These are phyloP conservation scores for Candida andamanensis DNA, from an alignment of 805 yeast genomes.

Conservation along the genomic window DNA sequence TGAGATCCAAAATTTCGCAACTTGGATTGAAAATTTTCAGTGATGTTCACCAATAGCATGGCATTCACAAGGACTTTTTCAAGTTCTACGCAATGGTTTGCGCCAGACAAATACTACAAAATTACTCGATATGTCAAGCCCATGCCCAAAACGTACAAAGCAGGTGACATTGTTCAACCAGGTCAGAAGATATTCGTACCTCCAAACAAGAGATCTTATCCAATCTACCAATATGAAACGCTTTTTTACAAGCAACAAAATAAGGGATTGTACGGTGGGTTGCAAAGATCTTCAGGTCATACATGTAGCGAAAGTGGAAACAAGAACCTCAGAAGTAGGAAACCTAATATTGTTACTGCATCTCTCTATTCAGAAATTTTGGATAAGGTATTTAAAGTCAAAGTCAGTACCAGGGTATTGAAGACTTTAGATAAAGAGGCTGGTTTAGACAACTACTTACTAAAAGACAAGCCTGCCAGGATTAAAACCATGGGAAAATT, in stretches of 20 bases:
- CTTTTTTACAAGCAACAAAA: conserved; percentile 76
- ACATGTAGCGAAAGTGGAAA: conserved; percentile 73
- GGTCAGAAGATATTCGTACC: conserved; percentile 20
- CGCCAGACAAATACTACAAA: conserved; percentile 34
- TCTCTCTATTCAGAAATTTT: conserved; percentile 82
- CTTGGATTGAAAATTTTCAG: too few relatives aligned
- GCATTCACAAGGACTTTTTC: conserved; percentile 7
- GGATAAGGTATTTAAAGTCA: conserved; percentile 49
- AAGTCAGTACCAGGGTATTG: conserved; percentile 74
- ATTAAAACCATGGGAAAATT: conserved; percentile 86
- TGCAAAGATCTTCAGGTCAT: conserved; percentile 71
- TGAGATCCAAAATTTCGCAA: too few relatives aligned
- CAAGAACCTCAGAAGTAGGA: conserved; percentile 68
- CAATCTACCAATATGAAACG: conserved; percentile 54
- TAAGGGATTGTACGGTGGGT: conserved; percentile 87
- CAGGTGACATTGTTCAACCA: conserved; percentile 30
- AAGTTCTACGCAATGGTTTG: conserved; percentile 4
- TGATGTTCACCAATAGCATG: too few relatives aligned
- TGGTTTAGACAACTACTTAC: conserved; percentile 84
- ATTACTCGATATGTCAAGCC: conserved; percentile 36
- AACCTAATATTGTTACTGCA: conserved; percentile 74
- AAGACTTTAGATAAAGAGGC: conserved; percentile 90
- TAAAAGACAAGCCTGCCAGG: conserved; percentile 84
- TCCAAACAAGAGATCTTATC: conserved; percentile 16
- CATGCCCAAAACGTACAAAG: conserved; percentile 31